These are phyloP conservation scores for Evernia prunastri DNA, from an alignment of 495 filamentous ascomycete genomes.

Conservation along the genomic window DNA sequence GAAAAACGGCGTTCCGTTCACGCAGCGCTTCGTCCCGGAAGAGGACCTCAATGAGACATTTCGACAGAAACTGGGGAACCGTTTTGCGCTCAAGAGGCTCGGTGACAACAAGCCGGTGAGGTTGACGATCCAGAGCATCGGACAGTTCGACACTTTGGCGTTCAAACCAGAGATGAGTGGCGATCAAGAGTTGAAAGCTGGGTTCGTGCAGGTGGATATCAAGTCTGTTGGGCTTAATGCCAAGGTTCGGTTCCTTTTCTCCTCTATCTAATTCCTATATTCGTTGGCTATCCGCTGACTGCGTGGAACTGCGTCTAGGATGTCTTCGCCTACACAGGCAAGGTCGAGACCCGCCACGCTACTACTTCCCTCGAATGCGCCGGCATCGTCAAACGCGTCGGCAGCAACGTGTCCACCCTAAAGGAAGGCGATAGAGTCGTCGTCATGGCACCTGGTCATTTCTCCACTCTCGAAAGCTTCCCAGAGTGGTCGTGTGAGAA, in stretches of 20 bases:
- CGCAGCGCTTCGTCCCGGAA: slow-evolving; percentile 29
- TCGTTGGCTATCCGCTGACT: no score
- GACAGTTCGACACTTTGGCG: slow-evolving; percentile 22
- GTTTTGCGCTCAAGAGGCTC: slow-evolving; percentile 16
- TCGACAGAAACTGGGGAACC: slow-evolving; percentile 18
- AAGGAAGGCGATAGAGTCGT: slow-evolving; percentile 21
- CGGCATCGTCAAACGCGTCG: slow-evolving; percentile 15
- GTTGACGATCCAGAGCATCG: slow-evolving; percentile 19
- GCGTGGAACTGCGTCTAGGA: not conserved
- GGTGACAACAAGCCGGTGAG: slow-evolving; percentile 13
- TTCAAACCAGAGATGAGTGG: slow-evolving; percentile 5
- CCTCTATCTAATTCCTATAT: no score
- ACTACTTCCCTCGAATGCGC: slow-evolving; percentile 12
- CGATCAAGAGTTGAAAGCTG: not conserved
- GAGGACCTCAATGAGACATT: slow-evolving; percentile 26
- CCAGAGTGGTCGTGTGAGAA: slow-evolving; percentile 19
- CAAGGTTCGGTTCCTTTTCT: not conserved
- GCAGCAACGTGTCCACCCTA: slow-evolving; percentile 1
- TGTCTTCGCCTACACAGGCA: not conserved
- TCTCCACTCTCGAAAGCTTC: slow-evolving; percentile 10
- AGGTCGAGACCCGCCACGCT: slow-evolving; percentile 12
- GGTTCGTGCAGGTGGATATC: slow-evolving; percentile 5
- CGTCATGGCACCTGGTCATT: slow-evolving; percentile 17
- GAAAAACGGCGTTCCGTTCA: not conserved
- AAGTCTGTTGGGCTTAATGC: slow-evolving; percentile 18